Percentiles rank a stretch among this genome's conserved stretches.
phyloP scores from a whole-genome alignment of 257 asterid genomes.

The Nicotiana paniculata region DNA sequence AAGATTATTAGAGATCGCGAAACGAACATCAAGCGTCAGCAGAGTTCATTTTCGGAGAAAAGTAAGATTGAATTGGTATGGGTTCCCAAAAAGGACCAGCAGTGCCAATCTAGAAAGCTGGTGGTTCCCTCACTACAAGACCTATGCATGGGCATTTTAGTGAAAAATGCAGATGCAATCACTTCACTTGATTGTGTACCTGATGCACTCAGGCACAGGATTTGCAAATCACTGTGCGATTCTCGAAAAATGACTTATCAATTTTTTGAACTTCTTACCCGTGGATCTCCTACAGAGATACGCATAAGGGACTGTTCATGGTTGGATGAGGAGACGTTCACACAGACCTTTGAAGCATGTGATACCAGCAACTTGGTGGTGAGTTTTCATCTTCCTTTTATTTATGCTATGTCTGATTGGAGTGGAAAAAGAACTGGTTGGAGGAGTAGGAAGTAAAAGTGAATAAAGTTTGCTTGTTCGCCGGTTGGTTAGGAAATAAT shows the following conservation, averaged over 20 bases:
- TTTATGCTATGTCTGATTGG: not conserved
- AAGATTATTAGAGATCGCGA: slow-evolving; percentile 67
- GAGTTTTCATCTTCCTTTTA: slow-evolving; percentile 7
- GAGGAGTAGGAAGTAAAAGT: not conserved
- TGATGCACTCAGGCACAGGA: slow-evolving; percentile 64
- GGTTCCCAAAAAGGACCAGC: slow-evolving; percentile 45
- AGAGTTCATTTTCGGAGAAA: slow-evolving; percentile 22
- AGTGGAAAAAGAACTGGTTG: not conserved
- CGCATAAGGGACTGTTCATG: slow-evolving; percentile 81
- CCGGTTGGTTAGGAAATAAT: not conserved
- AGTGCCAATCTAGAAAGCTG: slow-evolving; percentile 30
- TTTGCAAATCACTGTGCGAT: slow-evolving; percentile 68
- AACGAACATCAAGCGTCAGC: slow-evolving; percentile 21
- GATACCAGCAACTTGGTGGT: slow-evolving; percentile 59
- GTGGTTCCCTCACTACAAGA: slow-evolving; percentile 55
- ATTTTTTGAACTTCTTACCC: slow-evolving; percentile 59
- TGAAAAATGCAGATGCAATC: slow-evolving; percentile 68
- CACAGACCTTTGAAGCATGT: slow-evolving; percentile 44
- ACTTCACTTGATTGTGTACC: slow-evolving; percentile 79
- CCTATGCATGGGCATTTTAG: slow-evolving; percentile 60
- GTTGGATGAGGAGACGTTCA: slow-evolving; percentile 69
- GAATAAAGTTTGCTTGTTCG: not conserved
- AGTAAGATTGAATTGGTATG: slow-evolving; percentile 40
- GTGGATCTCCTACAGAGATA: slow-evolving; percentile 75
- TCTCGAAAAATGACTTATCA: slow-evolving; percentile 54